A percentile compares a stretch with the other conserved stretches of the same genome.
Conservation (phyloP, 163 green algal species). For the Coccomyxa subellipsoidea region DNA sequence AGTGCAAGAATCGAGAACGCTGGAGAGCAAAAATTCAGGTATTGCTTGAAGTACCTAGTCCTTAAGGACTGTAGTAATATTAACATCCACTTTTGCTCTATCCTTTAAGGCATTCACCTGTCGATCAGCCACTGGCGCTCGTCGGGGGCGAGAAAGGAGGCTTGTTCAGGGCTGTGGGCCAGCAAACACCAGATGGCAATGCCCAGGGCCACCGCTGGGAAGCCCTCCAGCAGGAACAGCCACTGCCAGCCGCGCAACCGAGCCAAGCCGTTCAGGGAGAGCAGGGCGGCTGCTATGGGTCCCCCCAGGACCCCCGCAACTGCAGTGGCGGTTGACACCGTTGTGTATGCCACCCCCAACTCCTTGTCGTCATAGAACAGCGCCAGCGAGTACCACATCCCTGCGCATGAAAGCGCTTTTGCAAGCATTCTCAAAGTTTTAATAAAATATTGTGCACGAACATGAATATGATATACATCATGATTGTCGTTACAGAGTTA, state of each 20-base stretch:
- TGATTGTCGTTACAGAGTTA: background rate
- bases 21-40: no score
- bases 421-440: background rate
- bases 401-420: background rate
- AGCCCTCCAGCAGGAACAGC: conserved; percentile 23
- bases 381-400: conserved; percentile 18
- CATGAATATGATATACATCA: background rate
- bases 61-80: background rate
- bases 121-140: conserved; percentile 2
- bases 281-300: conserved; percentile 10
- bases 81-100: background rate
- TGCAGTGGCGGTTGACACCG: background rate
- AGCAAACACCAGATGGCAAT: background rate
- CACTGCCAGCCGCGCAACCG: conserved; percentile 18
- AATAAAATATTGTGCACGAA: no score
- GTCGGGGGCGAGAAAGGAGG: background rate
- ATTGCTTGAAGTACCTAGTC: background rate
- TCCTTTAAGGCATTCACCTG: background rate
- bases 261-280: background rate
- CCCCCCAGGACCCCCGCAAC: background rate
- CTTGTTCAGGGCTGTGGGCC: background rate
- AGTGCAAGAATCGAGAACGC: no score
- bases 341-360: conserved; percentile 14
- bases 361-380: conserved; percentile 14
- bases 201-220: conserved; percentile 13